Evolutionary conservation across 164 flowering plant genomes (phyloP), one percentile per base, ranked within the genome.

Genomic region (Vitis riparia): DNA sequence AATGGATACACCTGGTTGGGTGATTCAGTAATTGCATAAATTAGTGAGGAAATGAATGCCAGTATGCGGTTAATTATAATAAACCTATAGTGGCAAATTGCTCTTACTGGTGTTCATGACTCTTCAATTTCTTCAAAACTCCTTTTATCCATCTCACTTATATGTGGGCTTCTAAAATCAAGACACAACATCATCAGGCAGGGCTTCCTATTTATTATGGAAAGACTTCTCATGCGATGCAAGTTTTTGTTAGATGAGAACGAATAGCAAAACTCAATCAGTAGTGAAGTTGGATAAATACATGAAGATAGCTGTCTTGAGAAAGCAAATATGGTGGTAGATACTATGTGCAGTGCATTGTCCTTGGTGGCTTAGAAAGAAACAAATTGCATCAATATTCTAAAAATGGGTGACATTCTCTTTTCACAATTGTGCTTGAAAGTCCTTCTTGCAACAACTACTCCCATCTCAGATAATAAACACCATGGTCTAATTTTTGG

Each of bases 331-430:
- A 93, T 90, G 29, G 88, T 95, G 68, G 84, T 96, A 66, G 98
- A 88, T 71, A 81, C 91, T 50, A 91, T 95, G 99, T 90, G 89
- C 81, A 82, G 86, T 79, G 96, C 91, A 9, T 75, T 95, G 73
- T 89, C 85, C 44, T 78, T 90, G 87, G 88, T 96, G 71, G 86
- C 76, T 66, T 92, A 91, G 75, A 90, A 83, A 77, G 99, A 91
- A 85, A 96, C 97, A 19, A 95, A 95, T 70, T 91, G 87, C 53
- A 82, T 95, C 78, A 95, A 90, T 76, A 90, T 93, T 66, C 76
- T 95, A 67, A 95, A 95, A 98, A 93, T 96, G 97, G 93, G 99
- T 75, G 91, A 89, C 78, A 87, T 96, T 73, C 83, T 96, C 29
- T 92, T 96, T 77, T 92, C 97, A 71, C 99, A 96, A 78, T 78